Conservation (phyloP, 208 protist genomes). For the Trypanosoma melophagium region DNA sequence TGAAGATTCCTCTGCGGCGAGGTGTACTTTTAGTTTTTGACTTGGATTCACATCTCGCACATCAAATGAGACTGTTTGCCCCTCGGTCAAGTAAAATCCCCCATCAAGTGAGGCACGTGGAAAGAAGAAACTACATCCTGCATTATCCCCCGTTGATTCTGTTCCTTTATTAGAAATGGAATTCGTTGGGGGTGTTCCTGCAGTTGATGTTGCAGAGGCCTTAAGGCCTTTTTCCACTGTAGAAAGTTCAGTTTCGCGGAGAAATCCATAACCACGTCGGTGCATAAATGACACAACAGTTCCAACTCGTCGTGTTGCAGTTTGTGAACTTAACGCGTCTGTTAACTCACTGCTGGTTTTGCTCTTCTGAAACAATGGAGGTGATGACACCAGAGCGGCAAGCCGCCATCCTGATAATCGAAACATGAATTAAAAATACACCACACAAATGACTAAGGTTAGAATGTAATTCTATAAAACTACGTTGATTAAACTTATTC, state of each 20-base stretch:
- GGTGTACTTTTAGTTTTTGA: neutral
- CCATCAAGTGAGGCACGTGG: conserved; percentile 48
- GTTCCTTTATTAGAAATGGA: no score
- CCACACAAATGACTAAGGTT: neutral
- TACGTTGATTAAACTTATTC: no score
- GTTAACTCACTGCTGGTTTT: neutral
- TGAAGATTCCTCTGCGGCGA: conserved; percentile 4
- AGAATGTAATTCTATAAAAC: no score
- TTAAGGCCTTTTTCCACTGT: neutral
- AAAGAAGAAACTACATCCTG: conserved; percentile 58
- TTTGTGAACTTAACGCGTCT: neutral
- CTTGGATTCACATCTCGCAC: conserved; percentile 16
- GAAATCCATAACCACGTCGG: conserved; percentile 84
- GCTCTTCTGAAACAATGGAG: conserved; percentile 10
- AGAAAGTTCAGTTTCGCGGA: conserved; percentile 50
- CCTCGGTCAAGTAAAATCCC: conserved; percentile 74
- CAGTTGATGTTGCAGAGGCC: neutral
- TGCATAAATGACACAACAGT: conserved; percentile 82
- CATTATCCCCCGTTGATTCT: neutral
- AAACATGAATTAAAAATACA: conserved; percentile 9
- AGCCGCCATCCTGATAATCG: conserved; percentile 12
- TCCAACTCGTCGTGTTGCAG: conserved; percentile 27
- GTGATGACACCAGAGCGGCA: neutral
- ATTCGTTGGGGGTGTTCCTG: neutral
- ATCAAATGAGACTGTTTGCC: conserved; percentile 70